A percentile compares a stretch with the other conserved stretches of the same genome.
Evolutionary conservation across 2,329 filamentous ascomycete species (phyloP).

Genomic region (Lecanicillium sp.): DNA sequence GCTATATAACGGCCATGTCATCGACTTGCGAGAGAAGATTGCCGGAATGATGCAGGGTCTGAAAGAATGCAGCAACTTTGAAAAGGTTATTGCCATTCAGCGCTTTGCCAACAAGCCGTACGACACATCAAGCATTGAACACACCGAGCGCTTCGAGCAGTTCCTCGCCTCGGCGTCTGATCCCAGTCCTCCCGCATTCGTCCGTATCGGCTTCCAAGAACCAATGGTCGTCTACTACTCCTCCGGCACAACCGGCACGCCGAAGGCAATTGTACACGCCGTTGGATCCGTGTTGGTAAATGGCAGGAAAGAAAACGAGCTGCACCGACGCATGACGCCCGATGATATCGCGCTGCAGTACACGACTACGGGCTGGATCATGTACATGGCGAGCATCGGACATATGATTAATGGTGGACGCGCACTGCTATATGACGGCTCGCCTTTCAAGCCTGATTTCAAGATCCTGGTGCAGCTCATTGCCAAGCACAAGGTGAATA

Average conservation of each 20-base stretch:
- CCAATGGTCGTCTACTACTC: constrained; percentile 74
- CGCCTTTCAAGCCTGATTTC: constrained; percentile 65
- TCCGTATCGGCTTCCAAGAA: constrained; percentile 59
- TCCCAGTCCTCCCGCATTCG: constrained; percentile 38
- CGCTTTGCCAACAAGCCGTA: constrained; percentile 50
- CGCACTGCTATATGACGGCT: constrained; percentile 72
- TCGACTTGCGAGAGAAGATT: constrained; percentile 69
- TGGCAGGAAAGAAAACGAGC: constrained; percentile 46
- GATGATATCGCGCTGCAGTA: constrained; percentile 43
- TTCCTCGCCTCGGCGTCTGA: constrained; percentile 31
- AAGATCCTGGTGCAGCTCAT: constrained; percentile 54
- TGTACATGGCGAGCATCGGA: constrained; percentile 62
- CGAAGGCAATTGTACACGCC: constrained; percentile 80
- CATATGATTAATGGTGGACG: constrained; percentile 52
- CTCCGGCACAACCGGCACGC: constrained; percentile 72
- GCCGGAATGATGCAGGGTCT: constrained; percentile 59
- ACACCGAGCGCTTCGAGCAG: constrained; percentile 32
- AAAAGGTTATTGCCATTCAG: constrained; percentile 55
- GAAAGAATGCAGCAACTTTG: constrained; percentile 49
- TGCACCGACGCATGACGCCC: constrained; percentile 35
- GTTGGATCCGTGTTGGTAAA: constrained; percentile 55
- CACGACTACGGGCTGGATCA: constrained; percentile 77
- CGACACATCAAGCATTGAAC: constrained; percentile 47
- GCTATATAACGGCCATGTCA: constrained; percentile 68
- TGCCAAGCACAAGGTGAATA: constrained; percentile 57